Conservation (phyloP, 1,284 basidiomycete genomes). For the Malassezia vespertilionis region DNA sequence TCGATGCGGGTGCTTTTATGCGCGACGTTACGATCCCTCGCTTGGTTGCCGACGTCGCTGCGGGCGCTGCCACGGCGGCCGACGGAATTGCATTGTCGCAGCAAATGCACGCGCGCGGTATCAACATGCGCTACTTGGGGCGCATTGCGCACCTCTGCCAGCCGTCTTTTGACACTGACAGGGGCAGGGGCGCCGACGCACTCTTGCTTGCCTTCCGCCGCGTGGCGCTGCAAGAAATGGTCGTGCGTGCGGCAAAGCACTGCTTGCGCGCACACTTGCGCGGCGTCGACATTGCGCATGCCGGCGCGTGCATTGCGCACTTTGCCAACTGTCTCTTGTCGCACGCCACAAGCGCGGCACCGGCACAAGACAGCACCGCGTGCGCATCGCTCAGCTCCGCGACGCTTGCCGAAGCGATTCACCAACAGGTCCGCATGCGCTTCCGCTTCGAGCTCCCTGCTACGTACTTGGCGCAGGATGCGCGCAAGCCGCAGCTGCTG, state of each 20-base stretch:
- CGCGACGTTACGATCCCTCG: slow-evolving; percentile 50
- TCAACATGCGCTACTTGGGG: slow-evolving; percentile 57
- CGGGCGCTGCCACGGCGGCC: slow-evolving; percentile 49
- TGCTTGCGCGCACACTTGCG: slow-evolving; percentile 49
- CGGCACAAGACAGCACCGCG: slow-evolving; percentile 28
- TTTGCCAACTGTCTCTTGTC: slow-evolving; percentile 57
- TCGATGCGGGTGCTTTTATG: slow-evolving; percentile 52
- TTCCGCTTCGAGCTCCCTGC: slow-evolving; percentile 52
- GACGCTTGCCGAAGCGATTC: slow-evolving; percentile 49
- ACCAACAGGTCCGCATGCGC: slow-evolving; percentile 49
- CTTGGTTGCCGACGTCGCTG: slow-evolving; percentile 51
- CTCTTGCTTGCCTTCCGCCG: slow-evolving; percentile 35
- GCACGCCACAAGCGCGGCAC: slow-evolving; percentile 48
- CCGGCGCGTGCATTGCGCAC: slow-evolving; percentile 49
- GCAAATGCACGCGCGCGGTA: slow-evolving; percentile 53
- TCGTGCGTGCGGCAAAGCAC: slow-evolving; percentile 54
- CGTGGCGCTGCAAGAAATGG: slow-evolving; percentile 54
- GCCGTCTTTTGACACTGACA: slow-evolving; percentile 47
- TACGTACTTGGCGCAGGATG: slow-evolving; percentile 45
- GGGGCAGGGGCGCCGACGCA: slow-evolving; percentile 37
- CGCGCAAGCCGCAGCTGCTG: slow-evolving; percentile 50
- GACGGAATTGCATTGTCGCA: slow-evolving; percentile 52
- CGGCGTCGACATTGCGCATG: slow-evolving; percentile 20
- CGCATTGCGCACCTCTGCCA: slow-evolving; percentile 47
- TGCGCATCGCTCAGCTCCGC: slow-evolving; percentile 53